Evolutionary conservation across 495 filamentous ascomycete genomes (phyloP).

Genomic region (Astrothelium macrocarpum): DNA sequence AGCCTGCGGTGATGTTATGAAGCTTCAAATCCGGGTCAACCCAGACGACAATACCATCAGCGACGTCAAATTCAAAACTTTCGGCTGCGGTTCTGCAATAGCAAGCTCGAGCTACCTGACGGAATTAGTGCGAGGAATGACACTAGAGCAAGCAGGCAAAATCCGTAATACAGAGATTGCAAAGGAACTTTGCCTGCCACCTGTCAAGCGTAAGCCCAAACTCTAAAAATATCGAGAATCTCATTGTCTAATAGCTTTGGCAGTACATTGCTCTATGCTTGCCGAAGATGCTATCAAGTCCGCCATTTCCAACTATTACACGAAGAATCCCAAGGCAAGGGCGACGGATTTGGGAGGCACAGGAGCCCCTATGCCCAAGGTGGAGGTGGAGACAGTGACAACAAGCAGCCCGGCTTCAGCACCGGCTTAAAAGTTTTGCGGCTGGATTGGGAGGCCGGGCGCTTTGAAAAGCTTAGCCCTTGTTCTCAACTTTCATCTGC

Average conservation of each 20-base stretch:
- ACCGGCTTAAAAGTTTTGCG: neutral
- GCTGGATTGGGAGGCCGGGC: neutral
- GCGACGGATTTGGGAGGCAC: conserved; percentile 67
- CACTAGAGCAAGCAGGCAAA: conserved; percentile 81
- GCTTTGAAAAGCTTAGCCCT: neutral
- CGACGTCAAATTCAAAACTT: conserved; percentile 97
- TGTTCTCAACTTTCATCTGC: neutral
- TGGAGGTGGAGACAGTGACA: conserved; percentile 35
- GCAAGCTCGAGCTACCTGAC: conserved; percentile 84
- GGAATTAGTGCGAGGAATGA: conserved; percentile 89
- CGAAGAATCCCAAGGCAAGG: conserved; percentile 76
- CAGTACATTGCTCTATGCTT: conserved; percentile 97
- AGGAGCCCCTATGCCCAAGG: conserved; percentile 40
- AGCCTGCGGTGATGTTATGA: conserved; percentile 91
- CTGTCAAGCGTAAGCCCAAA: conserved; percentile 70
- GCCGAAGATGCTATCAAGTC: conserved; percentile 99
- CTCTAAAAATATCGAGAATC: neutral
- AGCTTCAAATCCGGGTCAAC: conserved; percentile 95
- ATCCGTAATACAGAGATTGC: conserved; percentile 96
- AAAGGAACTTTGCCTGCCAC: conserved; percentile 88
- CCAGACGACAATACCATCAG: conserved; percentile 77
- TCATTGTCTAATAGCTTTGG: conserved; percentile 9
- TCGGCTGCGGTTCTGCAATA: conserved; percentile 94
- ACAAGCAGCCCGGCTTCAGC: conserved; percentile 14
- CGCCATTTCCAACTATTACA: conserved; percentile 96